Evolutionary conservation across 257 asterid genomes (phyloP).

Genomic region (Petunia secreta): DNA sequence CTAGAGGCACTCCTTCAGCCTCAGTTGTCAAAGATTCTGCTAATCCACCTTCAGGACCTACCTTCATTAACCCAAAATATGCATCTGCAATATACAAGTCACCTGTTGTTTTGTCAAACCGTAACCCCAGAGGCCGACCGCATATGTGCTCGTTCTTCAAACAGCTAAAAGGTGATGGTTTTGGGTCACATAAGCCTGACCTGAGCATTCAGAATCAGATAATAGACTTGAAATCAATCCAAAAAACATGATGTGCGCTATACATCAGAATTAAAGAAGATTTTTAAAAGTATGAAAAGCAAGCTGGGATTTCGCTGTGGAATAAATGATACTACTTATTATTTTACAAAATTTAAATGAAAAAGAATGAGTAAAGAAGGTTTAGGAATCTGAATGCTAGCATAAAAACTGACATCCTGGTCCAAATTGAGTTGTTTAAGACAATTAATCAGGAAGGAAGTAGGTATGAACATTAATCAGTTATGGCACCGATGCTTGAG

Average conservation of each 20-base stretch:
- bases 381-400: background rate
- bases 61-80: slow-evolving; percentile 92
- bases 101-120: slow-evolving; percentile 79
- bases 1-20: slow-evolving; percentile 82
- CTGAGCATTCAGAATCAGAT: slow-evolving; percentile 45
- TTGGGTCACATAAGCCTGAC: slow-evolving; percentile 72
- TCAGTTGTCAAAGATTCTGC: slow-evolving; percentile 70
- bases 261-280: background rate
- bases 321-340: background rate
- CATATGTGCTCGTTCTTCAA: slow-evolving; percentile 89
- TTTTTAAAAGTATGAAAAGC: background rate
- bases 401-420: background rate
- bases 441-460: background rate
- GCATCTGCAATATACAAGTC: slow-evolving; percentile 96
- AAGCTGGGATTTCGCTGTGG: background rate
- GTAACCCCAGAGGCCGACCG: slow-evolving; percentile 93
- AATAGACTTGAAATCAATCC: background rate
- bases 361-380: background rate
- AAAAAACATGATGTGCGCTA: background rate
- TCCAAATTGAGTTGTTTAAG: background rate
- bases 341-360: too few species aligned
- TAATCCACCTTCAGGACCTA: slow-evolving; percentile 91
- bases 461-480: background rate
- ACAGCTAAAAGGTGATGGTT: slow-evolving; percentile 62
- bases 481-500: background rate